phyloP scores from a whole-genome alignment of 139 green algal species.

The Chlorella sp. region DNA sequence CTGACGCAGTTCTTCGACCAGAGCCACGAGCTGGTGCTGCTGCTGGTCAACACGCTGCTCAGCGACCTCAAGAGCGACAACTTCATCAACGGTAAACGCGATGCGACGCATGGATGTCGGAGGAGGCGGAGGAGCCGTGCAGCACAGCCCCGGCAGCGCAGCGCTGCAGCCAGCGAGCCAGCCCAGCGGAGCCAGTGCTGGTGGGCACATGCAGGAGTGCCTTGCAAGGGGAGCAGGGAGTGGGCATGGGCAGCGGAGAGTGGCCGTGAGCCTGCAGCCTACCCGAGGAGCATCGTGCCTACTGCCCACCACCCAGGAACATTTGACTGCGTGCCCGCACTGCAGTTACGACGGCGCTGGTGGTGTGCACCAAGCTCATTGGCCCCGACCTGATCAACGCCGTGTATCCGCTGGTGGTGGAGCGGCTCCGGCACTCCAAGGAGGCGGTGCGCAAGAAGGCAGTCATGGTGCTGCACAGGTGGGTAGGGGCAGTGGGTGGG shows the following conservation, averaged over 20 bases:
- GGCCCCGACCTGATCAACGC: constrained; percentile 81
- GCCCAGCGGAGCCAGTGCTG: no score
- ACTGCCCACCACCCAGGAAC: no score
- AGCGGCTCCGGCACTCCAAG: constrained; percentile 41
- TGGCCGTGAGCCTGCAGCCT: not conserved
- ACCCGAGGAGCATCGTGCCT: no score
- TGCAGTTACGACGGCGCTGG: constrained; percentile 58
- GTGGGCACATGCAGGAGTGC: no score
- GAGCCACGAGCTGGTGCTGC: constrained; percentile 84
- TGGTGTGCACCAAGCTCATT: constrained; percentile 65
- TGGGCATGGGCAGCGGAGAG: not conserved
- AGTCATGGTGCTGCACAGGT: constrained; percentile 81
- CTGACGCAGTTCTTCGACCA: constrained; percentile 87
- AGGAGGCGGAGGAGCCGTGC: no score
- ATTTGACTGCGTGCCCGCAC: not conserved
- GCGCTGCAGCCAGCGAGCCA: no score
- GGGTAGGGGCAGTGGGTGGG: not conserved
- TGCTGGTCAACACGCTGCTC: constrained; percentile 95
- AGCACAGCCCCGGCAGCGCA: no score
- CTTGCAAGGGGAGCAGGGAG: not conserved
- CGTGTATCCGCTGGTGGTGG: constrained; percentile 60
- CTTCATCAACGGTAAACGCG: constrained; percentile 80
- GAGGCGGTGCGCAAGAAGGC: constrained; percentile 84
- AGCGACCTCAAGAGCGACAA: constrained; percentile 92
- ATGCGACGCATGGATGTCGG: no score